Evolutionary conservation across 768 basidiomycete genomes (phyloP), one percentile per base, ranked within the genome.

Genomic region (Lactarius psammicola): DNA sequence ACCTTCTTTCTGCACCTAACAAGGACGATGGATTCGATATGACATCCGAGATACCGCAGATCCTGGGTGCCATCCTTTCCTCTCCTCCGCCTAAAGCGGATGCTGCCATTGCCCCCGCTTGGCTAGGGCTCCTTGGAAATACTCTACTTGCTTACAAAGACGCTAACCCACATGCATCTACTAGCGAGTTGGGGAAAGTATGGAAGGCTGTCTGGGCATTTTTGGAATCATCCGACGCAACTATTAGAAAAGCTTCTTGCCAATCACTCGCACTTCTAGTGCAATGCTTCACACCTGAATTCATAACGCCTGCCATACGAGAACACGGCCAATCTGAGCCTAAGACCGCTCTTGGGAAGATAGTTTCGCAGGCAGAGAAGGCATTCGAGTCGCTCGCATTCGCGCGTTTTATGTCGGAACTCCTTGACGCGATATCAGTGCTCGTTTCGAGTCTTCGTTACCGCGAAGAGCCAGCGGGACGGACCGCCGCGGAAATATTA

Each of bases 191-290:
- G 0, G 75, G 75, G 40, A 83, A 81, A 70, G 86, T 87, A 2
- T 95, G 92, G 92, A 88, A 85, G 73, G 80, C 81, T 3, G 76
- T 87, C 2, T 94, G 91, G 89, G 76, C 80, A 18, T 94, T 90
- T 76, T 80, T 95, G 62, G 92, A 94, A 69, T 88, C 89, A 17
- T 78, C 78, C 26, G 86, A 92, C 63, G 72, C 76, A 23, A 72
- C 80, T 23, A 85, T 85, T 33, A 83, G 92, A 57, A 87, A 85
- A 65, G 82, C 87, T 38, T 82, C 86, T 51, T 84, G 85, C 33
- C 79, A 84, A 31, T 81, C 91, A 4, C 83, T 94, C 4, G 81
- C 80, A 53, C 76, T 84, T 23, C 76, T 94, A 20, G 79, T 87
- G 10, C 84, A 83, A 63, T 95, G 92, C 72, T 85, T 97, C 67